These are phyloP conservation scores for Cryptococcus sp. DNA, from an alignment of 1,284 basidiomycete species.

Conservation along the genomic window DNA sequence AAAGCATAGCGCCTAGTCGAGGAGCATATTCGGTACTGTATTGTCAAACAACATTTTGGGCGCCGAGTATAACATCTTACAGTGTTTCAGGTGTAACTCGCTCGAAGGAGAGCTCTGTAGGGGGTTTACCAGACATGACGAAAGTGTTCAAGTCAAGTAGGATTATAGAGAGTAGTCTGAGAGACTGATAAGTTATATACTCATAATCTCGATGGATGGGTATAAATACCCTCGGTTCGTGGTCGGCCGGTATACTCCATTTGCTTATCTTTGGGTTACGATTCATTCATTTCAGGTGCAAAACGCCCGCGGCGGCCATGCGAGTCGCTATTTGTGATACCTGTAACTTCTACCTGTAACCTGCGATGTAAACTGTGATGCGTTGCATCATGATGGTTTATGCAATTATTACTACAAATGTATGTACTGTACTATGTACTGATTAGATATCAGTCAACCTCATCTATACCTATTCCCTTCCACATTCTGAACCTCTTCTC, in stretches of 20 bases:
- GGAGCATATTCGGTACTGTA: slow-evolving; percentile 4
- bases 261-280: too few species aligned
- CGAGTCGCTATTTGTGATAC: too few species aligned
- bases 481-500: neutral
- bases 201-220: too few species aligned
- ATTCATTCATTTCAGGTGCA: too few species aligned
- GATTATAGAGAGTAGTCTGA: too few species aligned
- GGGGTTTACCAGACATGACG: neutral
- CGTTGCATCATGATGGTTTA: neutral
- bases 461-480: neutral
- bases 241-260: too few species aligned
- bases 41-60: neutral
- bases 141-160: too few species aligned
- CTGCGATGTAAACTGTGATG: too few species aligned
- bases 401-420: neutral
- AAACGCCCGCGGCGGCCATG: too few species aligned
- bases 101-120: neutral
- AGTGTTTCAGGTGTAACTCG: slow-evolving; percentile 6
- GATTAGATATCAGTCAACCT: neutral
- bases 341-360: too few species aligned
- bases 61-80: neutral
- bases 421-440: neutral
- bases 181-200: too few species aligned
- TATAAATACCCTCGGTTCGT: too few species aligned
- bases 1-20: slow-evolving; percentile 7